Base-by-base conservation (phyloP, 768 basidiomycete genomes). In the Hypholoma fasciculare region DNA sequence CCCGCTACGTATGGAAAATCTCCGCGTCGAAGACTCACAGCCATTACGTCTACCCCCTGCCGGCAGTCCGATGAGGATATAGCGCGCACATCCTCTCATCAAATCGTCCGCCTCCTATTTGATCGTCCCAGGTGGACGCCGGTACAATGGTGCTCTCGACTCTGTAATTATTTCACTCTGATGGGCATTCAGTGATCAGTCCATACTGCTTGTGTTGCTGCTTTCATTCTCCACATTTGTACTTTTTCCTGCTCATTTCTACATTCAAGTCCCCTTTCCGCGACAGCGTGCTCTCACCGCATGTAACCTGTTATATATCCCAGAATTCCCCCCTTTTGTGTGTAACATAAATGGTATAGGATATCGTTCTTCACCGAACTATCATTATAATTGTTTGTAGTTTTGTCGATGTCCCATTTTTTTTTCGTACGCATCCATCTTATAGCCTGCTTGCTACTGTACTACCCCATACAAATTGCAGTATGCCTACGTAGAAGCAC, bases 1-100 rank as follows among this genome's bases (percentile, higher is more conserved):
- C 37, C 66, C 67, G 16, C 52, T 68, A 54, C 61, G 63, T 53
- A 63, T 66, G 61, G 65, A 71, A 50, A 61, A 63, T 6, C 50
- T 65, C 23, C 56, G 62, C n/a, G 54, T 66, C 46, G 60, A 58
- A n/a, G 65, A 67, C 20, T 20, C 36, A 1, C 56, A 49, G 27
- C 8, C 49, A n/a, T 52, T 51, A 27, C 43, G 37, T 27, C 48
- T 54, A 23, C 56, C 54, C 9, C 57, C 57, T 34, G 1, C 30
- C 20, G 64, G 65, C 8, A 66, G 59, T 55, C 58, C 60, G 23
- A 63, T 66, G 60, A 49, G 42, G 30, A 30, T 59, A 49, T 63
- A 42, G 37, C 14, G 27, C 14, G 34, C 30, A 30, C 19, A 47
- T 52, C 16, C 17, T 34, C n/a, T 39, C n/a, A 13, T 37, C 11